Conservation (phyloP, 2,329 filamentous ascomycete species). For the Pseudogymnoascus sp. region DNA sequence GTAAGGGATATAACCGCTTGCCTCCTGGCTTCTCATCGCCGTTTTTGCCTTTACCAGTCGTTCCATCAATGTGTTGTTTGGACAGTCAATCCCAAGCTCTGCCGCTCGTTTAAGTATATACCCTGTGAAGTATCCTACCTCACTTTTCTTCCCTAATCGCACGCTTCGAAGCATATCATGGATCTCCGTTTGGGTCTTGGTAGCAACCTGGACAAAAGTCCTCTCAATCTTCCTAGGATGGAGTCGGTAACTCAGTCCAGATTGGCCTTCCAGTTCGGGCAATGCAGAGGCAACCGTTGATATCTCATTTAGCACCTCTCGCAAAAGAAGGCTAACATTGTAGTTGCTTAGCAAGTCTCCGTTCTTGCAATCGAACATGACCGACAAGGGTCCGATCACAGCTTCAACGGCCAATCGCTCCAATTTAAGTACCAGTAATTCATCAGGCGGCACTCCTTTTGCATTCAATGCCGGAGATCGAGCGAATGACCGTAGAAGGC, state of each 20-base stretch:
- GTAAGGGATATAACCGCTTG: conserved; percentile 23
- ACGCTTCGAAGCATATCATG: conserved; percentile 57
- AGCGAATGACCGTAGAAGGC: conserved; percentile 57
- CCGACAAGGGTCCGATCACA: conserved; percentile 73
- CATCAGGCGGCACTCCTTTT: conserved; percentile 45
- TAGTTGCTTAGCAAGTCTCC: conserved; percentile 60
- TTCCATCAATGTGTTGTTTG: conserved; percentile 64
- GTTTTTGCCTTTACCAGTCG: conserved; percentile 66
- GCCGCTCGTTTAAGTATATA: conserved; percentile 71
- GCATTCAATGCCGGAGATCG: conserved; percentile 54
- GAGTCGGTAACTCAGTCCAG: conserved; percentile 47
- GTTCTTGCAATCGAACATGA: conserved; percentile 69
- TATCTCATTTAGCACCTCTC: conserved; percentile 66
- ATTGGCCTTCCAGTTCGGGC: conserved; percentile 59
- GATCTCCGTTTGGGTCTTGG: conserved; percentile 45
- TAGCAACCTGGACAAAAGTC: conserved; percentile 45
- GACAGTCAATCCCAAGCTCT: conserved; percentile 62
- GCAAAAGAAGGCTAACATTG: conserved; percentile 56
- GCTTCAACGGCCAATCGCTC: conserved; percentile 68
- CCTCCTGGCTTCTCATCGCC: conserved; percentile 18
- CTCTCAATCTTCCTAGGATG: conserved; percentile 52
- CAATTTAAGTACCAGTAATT: conserved; percentile 65
- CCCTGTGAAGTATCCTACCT: conserved; percentile 80
- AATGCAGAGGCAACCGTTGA: conserved; percentile 60
- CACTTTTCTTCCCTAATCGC: conserved; percentile 52